These are phyloP conservation scores for Daldinia decipiens DNA, from an alignment of 495 filamentous ascomycete genomes.

Conservation along the genomic window DNA sequence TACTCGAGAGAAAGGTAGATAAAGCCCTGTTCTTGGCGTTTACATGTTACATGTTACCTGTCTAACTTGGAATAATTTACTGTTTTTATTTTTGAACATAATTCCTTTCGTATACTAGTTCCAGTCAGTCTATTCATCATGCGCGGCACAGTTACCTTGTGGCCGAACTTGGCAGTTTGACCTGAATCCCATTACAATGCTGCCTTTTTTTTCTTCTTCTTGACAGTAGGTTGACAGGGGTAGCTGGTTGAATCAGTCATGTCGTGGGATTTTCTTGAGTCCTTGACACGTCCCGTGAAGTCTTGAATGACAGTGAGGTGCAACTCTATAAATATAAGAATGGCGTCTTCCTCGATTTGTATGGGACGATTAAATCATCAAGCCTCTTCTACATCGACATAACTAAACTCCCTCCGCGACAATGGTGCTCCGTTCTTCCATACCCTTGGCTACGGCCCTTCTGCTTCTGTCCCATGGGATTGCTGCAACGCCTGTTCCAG, in stretches of 20 bases:
- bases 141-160: background rate
- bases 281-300: background rate
- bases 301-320: background rate
- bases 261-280: background rate
- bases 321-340: slow-evolving; percentile 3
- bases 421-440: background rate
- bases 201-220: background rate
- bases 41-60: background rate
- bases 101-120: slow-evolving; percentile 1
- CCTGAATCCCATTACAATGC: background rate
- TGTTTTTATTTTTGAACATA: background rate
- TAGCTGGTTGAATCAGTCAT: background rate
- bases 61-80: background rate
- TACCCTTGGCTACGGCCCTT: background rate
- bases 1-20: background rate
- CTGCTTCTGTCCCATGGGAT: background rate
- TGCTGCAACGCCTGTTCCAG: background rate
- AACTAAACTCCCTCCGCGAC: background rate
- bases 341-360: background rate
- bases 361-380: background rate
- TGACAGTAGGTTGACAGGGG: background rate
- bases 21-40: background rate
- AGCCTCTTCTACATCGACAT: background rate
- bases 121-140: background rate
- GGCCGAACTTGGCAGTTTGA: background rate